phyloP scores from a whole-genome alignment of 495 filamentous ascomycete genomes.

The Pseudomonodictys pantanalensis region DNA sequence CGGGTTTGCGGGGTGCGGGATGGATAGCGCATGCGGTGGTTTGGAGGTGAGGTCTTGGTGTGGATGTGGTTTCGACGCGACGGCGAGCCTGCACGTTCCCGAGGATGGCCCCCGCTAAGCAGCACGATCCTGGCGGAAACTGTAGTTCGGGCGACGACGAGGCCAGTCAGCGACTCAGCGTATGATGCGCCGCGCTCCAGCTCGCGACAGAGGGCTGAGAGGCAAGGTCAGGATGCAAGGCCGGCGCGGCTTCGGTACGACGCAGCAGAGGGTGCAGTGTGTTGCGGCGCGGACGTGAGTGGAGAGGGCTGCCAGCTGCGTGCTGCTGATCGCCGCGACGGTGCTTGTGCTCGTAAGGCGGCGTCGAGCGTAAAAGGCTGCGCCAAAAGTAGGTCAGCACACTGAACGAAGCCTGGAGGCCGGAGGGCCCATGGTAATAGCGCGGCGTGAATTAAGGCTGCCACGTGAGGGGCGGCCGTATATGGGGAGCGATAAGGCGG shows the following conservation, averaged over 20 bases:
- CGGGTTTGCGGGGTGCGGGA: constrained; percentile 11
- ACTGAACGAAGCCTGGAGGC: background rate
- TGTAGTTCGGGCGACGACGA: constrained; percentile 13
- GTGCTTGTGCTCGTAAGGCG: background rate
- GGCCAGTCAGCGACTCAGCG: too few relatives aligned
- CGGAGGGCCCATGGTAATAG: constrained; percentile 17
- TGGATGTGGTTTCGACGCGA: constrained; percentile 13
- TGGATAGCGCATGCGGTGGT: constrained; percentile 24
- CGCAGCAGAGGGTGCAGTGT: background rate
- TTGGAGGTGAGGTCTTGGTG: background rate
- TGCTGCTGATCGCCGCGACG: background rate
- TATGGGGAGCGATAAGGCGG: background rate
- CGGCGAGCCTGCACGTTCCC: constrained; percentile 24
- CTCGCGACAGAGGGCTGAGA: background rate
- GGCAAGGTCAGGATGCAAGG: background rate
- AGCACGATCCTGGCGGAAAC: constrained; percentile 13
- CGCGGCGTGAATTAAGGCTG: background rate
- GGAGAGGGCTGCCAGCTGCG: background rate
- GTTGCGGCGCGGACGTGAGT: background rate
- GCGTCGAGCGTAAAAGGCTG: background rate
- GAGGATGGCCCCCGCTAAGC: constrained; percentile 19
- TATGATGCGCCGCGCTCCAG: too few relatives aligned
- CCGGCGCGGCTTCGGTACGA: background rate
- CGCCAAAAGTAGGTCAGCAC: background rate
- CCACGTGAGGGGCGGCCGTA: constrained; percentile 20